Conservation (phyloP, 2,329 filamentous ascomycete genomes). For the Aspergillus ochraceoroseus region DNA sequence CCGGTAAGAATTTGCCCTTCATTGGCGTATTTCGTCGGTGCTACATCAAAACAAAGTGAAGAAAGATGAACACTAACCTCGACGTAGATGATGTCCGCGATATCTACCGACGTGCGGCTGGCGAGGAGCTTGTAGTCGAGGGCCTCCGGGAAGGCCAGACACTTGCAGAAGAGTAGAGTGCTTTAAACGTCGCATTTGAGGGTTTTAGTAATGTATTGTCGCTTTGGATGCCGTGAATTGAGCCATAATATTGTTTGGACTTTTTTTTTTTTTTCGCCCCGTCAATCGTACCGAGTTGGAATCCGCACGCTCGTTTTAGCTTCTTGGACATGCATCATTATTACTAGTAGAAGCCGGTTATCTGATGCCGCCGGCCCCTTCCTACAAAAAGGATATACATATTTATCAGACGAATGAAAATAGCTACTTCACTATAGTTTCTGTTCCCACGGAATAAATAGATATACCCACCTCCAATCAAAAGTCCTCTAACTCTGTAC, state of each 20-base stretch:
- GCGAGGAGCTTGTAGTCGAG: conserved; percentile 82
- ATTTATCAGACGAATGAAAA: no score
- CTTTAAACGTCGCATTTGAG: conserved; percentile 7
- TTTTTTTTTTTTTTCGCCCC: conserved; percentile 10
- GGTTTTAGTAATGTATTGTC: conserved; percentile 26
- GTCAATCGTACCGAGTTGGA: conserved; percentile 20
- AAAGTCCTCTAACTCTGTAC: no score
- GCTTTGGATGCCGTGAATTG: conserved; percentile 27
- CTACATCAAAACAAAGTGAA: not conserved
- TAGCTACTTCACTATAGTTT: no score
- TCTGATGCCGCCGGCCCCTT: not conserved
- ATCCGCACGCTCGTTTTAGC: conserved; percentile 8
- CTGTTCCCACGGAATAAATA: no score
- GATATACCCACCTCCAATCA: no score
- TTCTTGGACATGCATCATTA: conserved; percentile 1
- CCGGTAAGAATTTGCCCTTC: conserved; percentile 47
- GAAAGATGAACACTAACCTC: conserved; percentile 10
- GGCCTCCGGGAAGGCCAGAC: conserved; percentile 68
- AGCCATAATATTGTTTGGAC: conserved; percentile 29
- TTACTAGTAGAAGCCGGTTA: conserved; percentile 6
- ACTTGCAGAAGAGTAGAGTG: conserved; percentile 37
- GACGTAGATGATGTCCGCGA: conserved; percentile 82
- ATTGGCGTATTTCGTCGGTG: not conserved
- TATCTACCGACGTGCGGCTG: conserved; percentile 78
- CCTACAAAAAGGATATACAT: not conserved